Evolutionary conservation across 2,329 filamentous ascomycete genomes (phyloP).

Genomic region (Colletotrichum tropicicola): DNA sequence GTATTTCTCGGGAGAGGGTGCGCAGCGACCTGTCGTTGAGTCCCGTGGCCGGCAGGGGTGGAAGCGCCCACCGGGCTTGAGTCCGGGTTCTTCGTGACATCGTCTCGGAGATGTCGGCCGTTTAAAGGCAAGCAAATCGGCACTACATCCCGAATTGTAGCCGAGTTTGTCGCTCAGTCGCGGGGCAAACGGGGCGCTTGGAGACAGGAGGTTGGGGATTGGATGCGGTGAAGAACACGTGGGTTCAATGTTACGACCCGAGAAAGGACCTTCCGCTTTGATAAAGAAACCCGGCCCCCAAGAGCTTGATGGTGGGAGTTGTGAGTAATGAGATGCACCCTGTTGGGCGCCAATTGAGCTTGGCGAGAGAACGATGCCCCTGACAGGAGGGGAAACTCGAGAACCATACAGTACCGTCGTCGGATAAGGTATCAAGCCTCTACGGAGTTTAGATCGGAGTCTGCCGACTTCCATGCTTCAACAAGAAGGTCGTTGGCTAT

Average conservation of each 20-base stretch:
- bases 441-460: neutral
- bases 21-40: neutral
- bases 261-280: slow-evolving; percentile 15
- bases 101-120: slow-evolving; percentile 1
- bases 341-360: slow-evolving; percentile 1
- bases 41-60: slow-evolving; percentile 1
- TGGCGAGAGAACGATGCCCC: neutral
- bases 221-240: slow-evolving; percentile 7
- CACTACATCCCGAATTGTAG: neutral
- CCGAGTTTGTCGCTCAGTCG: slow-evolving; percentile 5
- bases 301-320: neutral
- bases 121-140: slow-evolving; percentile 15
- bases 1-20: neutral
- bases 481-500: too few species aligned
- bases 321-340: neutral
- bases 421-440: too few species aligned
- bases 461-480: neutral
- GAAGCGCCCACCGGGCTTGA: neutral
- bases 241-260: neutral
- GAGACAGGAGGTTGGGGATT: neutral
- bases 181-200: slow-evolving; percentile 15
- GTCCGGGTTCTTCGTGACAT: slow-evolving; percentile 1
- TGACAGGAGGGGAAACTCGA: neutral
- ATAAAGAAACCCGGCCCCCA: neutral
- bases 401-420: too few species aligned